Percentiles rank a stretch among this genome's conserved stretches.
Conservation (phyloP, 2,329 filamentous ascomycete genomes). For the Niveomyces coronatus region DNA sequence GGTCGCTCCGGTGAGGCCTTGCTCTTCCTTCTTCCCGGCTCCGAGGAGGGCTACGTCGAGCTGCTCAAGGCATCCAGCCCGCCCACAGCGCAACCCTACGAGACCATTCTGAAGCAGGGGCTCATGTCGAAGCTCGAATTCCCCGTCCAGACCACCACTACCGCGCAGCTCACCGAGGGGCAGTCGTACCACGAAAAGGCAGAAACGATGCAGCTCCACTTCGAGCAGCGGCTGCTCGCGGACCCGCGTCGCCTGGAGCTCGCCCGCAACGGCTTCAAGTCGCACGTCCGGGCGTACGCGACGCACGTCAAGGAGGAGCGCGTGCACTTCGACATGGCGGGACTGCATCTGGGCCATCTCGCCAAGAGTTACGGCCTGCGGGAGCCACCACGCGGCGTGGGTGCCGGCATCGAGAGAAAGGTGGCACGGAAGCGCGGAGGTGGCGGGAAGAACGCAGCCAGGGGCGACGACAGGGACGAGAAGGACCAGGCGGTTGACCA, state of each 20-base stretch:
- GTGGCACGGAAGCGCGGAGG: constrained; percentile 19
- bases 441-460: constrained; percentile 3
- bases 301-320: constrained; percentile 85
- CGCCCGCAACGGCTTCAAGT: constrained; percentile 78
- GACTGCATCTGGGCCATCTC: constrained; percentile 82
- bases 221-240: constrained; percentile 49
- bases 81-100: constrained; percentile 40
- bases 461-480: constrained; percentile 23
- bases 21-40: constrained; percentile 82
- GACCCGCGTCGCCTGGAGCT: constrained; percentile 64
- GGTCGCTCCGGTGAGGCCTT: constrained; percentile 78
- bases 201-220: constrained; percentile 47
- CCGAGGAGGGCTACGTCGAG: constrained; percentile 82
- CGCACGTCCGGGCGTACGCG: constrained; percentile 87
- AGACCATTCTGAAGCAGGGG: constrained; percentile 52
- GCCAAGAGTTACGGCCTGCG: constrained; percentile 89
- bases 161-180: constrained; percentile 29
- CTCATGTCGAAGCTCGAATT: constrained; percentile 51
- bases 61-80: constrained; percentile 48
- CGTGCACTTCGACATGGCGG: constrained; percentile 80
- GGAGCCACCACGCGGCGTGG: constrained; percentile 79
- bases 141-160: constrained; percentile 58
- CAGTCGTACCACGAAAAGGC: constrained; percentile 39
- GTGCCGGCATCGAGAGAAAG: constrained; percentile 42
- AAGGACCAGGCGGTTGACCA: constrained; percentile 26